Evolutionary conservation across 2,329 filamentous ascomycete species (phyloP), one percentile per base, ranked within the genome.

Genomic region (Penicillium sp.): DNA sequence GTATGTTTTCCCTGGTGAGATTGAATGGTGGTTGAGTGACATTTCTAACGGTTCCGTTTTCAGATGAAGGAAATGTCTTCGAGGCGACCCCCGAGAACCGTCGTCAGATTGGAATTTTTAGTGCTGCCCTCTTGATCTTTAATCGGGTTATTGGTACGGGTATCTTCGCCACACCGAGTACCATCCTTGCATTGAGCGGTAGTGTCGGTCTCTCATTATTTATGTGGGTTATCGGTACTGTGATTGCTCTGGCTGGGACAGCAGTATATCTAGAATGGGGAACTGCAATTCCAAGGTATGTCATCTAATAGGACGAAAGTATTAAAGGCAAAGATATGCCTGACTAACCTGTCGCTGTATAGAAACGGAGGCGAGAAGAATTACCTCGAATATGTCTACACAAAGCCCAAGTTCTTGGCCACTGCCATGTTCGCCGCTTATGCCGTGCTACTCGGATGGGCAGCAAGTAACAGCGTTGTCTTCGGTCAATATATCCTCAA

Each of bases 371-470:
- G 81, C n/a, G 81, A 82, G 62, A 77, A 80, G 49, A 78, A 82
- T 39, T 83, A 83, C 64, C 77, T 83, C 41, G 81, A 83, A 69
- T 79, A 81, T 38, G 79, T 82, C 36, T 83, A 79, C 65, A 74
- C 71, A 46, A 77, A 74, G 21, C 82, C 82, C 29, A 76, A 73
- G 55, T 84, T 81, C 70, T 72, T 82, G 6, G 80, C 76, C 4
- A 84, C 81, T 8, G 82, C 80, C 57, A 80, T 79, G 72, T 82
- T 80, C 64, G 82, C 81, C 63, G 72, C 79, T 2, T 81, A 82
- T 50, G 77, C 77, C 5, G 74, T 82, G 5, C 68, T 82, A 11
- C 72, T 82, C 5, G 81, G 80, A 6, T 82, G 81, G 74, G 79
- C 79, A 4, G 76, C 80, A 1, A 79, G 79, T 19, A 82, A 82